Percentiles rank a stretch among this genome's conserved stretches.
Evolutionary conservation across 176 grass and related monocot species (phyloP).

Genomic region (Avena atlantica): DNA sequence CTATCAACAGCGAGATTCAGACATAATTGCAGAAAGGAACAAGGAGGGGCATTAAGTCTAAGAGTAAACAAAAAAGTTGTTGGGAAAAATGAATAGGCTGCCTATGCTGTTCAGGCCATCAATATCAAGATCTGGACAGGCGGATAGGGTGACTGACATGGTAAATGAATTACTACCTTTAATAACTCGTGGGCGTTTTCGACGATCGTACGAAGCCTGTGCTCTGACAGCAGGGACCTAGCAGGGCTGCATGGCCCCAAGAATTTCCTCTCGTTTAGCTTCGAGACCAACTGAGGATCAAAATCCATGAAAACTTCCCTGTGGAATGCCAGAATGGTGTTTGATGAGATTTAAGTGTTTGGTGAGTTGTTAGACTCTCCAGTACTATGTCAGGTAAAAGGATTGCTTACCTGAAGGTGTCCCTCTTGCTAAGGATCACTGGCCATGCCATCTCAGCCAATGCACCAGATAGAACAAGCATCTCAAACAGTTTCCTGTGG

Average conservation of each 20-base stretch:
- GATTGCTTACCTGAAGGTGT: slow-evolving; percentile 70
- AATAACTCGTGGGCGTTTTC: slow-evolving; percentile 90
- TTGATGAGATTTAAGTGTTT: slow-evolving; percentile 10
- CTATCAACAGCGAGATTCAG: slow-evolving; percentile 55
- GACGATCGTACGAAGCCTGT: slow-evolving; percentile 73
- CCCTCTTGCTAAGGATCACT: slow-evolving; percentile 91
- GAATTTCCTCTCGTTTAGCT: slow-evolving; percentile 87
- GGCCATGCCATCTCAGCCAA: slow-evolving; percentile 93
- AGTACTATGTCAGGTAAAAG: neutral
- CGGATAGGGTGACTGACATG: neutral
- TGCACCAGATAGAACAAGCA: slow-evolving; percentile 86
- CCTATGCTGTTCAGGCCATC: slow-evolving; percentile 17
- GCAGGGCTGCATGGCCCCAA: slow-evolving; percentile 62
- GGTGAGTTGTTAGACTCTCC: neutral
- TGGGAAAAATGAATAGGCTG: slow-evolving; percentile 9
- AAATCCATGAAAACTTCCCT: slow-evolving; percentile 97
- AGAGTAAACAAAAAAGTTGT: neutral
- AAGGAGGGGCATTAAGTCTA: slow-evolving; percentile 11
- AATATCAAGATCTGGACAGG: slow-evolving; percentile 36
- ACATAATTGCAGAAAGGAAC: slow-evolving; percentile 13
- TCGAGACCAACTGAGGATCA: slow-evolving; percentile 67
- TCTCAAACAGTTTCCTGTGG: slow-evolving; percentile 91
- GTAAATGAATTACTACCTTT: slow-evolving; percentile 53
- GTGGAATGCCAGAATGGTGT: slow-evolving; percentile 33
- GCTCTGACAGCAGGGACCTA: slow-evolving; percentile 74